Evolutionary conservation across 257 asterid species (phyloP).

Genomic region (Lycium barbarum): DNA sequence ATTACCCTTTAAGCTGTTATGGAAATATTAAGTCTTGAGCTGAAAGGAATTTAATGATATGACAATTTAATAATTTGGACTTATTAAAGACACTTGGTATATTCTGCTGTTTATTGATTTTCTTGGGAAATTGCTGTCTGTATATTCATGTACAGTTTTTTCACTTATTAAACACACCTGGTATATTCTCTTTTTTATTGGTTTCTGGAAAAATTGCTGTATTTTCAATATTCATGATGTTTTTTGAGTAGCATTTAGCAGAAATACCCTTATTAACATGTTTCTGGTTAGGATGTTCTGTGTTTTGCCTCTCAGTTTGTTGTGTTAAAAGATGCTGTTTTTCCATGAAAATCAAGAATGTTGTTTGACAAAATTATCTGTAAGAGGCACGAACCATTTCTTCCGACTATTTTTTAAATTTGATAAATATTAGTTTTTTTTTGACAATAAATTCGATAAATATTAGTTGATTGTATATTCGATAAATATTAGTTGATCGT

Average conservation of each 20-base stretch:
- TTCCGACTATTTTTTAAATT: too few species aligned
- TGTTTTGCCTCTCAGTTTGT: not conserved
- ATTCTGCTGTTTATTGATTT: constrained; percentile 1
- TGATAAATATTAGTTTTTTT: too few species aligned
- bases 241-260: not conserved
- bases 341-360: not conserved
- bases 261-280: not conserved
- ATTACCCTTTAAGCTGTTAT: not conserved
- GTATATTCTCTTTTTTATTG: not conserved
- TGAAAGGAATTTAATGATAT: constrained; percentile 22
- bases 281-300: not conserved
- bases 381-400: too few species aligned
- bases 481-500: too few species aligned
- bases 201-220: not conserved
- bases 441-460: too few species aligned
- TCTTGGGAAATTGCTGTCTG: not conserved
- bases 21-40: not conserved
- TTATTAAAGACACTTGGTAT: constrained; percentile 16
- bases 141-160: not conserved
- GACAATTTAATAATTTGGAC: not conserved
- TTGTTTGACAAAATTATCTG: not conserved
- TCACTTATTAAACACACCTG: not conserved
- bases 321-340: constrained; percentile 1
- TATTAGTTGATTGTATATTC: too few species aligned
- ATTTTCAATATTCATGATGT: not conserved